phyloP scores from a whole-genome alignment of 2,329 filamentous ascomycete genomes.

The Paracorniculantispora psalliotae region DNA sequence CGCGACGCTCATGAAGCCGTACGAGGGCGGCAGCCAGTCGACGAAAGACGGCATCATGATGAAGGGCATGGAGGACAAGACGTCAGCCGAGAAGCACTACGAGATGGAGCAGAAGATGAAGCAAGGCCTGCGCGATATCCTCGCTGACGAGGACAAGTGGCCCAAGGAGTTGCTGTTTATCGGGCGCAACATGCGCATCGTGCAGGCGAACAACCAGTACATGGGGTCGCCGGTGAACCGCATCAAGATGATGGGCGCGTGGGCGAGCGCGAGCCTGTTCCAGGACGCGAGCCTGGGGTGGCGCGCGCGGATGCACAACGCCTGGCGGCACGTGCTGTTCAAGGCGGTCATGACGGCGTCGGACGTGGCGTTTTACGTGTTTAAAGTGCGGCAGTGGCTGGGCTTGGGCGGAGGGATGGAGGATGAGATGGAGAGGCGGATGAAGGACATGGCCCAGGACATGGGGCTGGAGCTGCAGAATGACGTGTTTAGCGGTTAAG shows the following conservation, averaged over 20 bases:
- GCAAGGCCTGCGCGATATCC: slow-evolving; percentile 60
- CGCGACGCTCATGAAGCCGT: slow-evolving; percentile 83
- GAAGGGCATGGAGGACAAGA: slow-evolving; percentile 54
- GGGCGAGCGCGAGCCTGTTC: slow-evolving; percentile 80
- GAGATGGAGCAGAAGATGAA: slow-evolving; percentile 86
- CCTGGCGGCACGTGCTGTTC: slow-evolving; percentile 77
- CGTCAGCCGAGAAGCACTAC: slow-evolving; percentile 69
- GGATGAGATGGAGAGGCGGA: slow-evolving; percentile 82
- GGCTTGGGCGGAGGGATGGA: slow-evolving; percentile 83
- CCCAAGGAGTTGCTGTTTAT: slow-evolving; percentile 90
- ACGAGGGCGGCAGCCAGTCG: slow-evolving; percentile 73
- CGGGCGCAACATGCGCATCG: slow-evolving; percentile 84
- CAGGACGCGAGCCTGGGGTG: slow-evolving; percentile 63
- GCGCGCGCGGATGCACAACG: slow-evolving; percentile 60
- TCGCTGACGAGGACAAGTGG: slow-evolving; percentile 82
- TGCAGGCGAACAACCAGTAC: slow-evolving; percentile 89
- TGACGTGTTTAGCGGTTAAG: slow-evolving; percentile 76
- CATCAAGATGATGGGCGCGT: slow-evolving; percentile 87
- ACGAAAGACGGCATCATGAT: slow-evolving; percentile 62
- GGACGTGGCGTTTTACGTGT: slow-evolving; percentile 80
- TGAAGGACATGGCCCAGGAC: slow-evolving; percentile 83
- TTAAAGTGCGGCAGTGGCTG: slow-evolving; percentile 70
- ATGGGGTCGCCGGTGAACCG: slow-evolving; percentile 85
- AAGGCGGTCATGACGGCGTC: slow-evolving; percentile 67
- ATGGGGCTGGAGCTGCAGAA: slow-evolving; percentile 90